Base-by-base conservation (phyloP, 2,329 filamentous ascomycete genomes). In the Aureobasidium sp. region DNA sequence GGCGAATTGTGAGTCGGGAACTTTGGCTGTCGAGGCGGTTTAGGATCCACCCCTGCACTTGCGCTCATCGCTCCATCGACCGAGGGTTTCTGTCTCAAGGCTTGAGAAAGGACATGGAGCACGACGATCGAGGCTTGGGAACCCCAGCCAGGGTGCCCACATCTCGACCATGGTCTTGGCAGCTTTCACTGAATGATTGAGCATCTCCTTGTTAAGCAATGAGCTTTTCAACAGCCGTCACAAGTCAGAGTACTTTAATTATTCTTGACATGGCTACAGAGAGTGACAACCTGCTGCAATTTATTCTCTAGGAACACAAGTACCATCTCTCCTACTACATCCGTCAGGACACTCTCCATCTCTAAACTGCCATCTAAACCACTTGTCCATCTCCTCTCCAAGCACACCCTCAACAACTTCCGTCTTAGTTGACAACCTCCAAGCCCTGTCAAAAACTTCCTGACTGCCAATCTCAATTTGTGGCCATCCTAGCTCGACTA, bases 1-100 rank as follows among this genome's bases (percentile, higher is more conserved):
- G 92, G 91, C 54, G 80, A 81, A 70, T 81, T 80, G 73, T 86
- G 83, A 34, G 79, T 76, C 45, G 84, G 84, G 67, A 86, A 86
- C 63, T 82, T 82, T 47, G 78, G 77, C 41, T 67, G 65, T 63
- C 71, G 71, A 32, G 70, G 71, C 9, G 68, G 65, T 59, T 72
- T 72, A 32, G 67, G 62, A 52, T 70, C 69, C 52, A 61, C 30
- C 30, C 44, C 39, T 30, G 49, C 27, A 30, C 47, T 52, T 29
- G 62, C 36, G 39, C 36, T 63, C 52, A 47, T 58, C 25, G 42
- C 54, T 42, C 54, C 54, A 58, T 58, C 34, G 42, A 29, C 34
- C 27, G 21, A 25, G n/a, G n/a, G 41, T 25, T 3, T 10, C 2
- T 25, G n/a, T 44, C 25, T 41, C 37, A 5, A n/a, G 16, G 10